Conservation (phyloP, 176 grass and related monocot genomes). For the Rhynchospora tenuis region DNA sequence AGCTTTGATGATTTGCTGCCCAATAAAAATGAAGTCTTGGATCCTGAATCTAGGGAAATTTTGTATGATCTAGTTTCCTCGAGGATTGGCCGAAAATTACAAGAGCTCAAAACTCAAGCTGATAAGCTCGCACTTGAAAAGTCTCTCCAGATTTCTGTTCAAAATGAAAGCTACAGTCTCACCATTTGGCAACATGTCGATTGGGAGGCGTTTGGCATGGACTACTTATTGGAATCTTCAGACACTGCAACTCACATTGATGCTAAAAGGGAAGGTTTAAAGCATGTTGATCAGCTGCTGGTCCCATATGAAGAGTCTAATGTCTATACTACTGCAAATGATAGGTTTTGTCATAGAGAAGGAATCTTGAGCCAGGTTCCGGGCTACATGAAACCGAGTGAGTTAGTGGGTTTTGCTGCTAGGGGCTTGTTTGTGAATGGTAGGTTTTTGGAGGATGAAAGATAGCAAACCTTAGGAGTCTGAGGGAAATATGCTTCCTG, state of each 20-base stretch:
- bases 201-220: slow-evolving; percentile 91
- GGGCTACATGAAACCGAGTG: slow-evolving; percentile 43
- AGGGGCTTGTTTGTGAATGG: slow-evolving; percentile 60
- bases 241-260: slow-evolving; percentile 12
- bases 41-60: slow-evolving; percentile 44
- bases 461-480: slow-evolving; percentile 19
- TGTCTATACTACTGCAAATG: not conserved
- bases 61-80: slow-evolving; percentile 66
- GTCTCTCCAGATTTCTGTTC: slow-evolving; percentile 27
- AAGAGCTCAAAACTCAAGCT: slow-evolving; percentile 56
- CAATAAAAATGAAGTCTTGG: slow-evolving; percentile 31
- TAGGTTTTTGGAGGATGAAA: slow-evolving; percentile 36
- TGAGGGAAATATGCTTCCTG: not conserved
- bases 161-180: slow-evolving; percentile 15
- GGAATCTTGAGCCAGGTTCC: slow-evolving; percentile 44
- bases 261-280: slow-evolving; percentile 1
- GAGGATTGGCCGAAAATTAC: slow-evolving; percentile 61
- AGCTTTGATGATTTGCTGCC: slow-evolving; percentile 63
- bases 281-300: slow-evolving; percentile 10
- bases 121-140: slow-evolving; percentile 57
- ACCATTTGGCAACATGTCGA: slow-evolving; percentile 71
- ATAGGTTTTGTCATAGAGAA: not conserved
- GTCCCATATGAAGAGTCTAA: not conserved
- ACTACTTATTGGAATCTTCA: slow-evolving; percentile 44
- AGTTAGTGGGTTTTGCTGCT: slow-evolving; percentile 77